Percentiles rank a stretch among this genome's conserved stretches.
These are phyloP conservation scores for Pilaira anomala DNA, from an alignment of 192 early-diverging fungal species.

Conservation along the genomic window DNA sequence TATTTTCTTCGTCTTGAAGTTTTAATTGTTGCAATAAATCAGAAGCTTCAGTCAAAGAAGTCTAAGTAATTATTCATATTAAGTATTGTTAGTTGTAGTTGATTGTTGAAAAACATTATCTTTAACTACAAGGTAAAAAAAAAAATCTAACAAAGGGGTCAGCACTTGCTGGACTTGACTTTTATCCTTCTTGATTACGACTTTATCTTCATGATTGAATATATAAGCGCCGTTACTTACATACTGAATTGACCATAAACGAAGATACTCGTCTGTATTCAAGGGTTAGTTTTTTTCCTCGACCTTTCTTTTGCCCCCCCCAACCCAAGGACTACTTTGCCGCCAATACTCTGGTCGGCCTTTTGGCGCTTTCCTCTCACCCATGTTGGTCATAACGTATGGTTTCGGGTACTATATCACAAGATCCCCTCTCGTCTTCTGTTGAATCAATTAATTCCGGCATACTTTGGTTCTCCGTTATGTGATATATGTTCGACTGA, in stretches of 20 bases:
- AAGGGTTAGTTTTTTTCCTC: constrained; percentile 6
- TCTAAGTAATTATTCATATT: constrained; percentile 6
- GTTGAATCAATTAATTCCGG: too few species aligned
- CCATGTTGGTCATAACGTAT: too few species aligned
- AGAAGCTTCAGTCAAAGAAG: background rate
- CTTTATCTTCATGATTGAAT: background rate
- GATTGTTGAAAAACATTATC: background rate
- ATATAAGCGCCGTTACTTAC: background rate
- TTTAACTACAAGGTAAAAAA: constrained; percentile 10
- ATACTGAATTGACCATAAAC: background rate
- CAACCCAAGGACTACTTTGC: too few species aligned
- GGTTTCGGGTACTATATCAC: too few species aligned
- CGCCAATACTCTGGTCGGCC: too few species aligned
- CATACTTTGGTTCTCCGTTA: too few species aligned
- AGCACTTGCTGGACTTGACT: background rate
- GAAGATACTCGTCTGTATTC: constrained; percentile 8
- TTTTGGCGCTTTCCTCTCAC: too few species aligned
- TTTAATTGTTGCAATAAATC: constrained; percentile 3
- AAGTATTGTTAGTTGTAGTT: constrained; percentile 5
- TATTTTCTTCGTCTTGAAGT: constrained; percentile 5
- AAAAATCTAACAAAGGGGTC: background rate
- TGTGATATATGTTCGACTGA: too few species aligned
- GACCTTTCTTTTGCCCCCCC: too few species aligned
- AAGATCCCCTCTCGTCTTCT: too few species aligned
- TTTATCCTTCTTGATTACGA: background rate